Base-by-base conservation (phyloP, 2,329 filamentous ascomycete genomes). In the Xylaria sp. region DNA sequence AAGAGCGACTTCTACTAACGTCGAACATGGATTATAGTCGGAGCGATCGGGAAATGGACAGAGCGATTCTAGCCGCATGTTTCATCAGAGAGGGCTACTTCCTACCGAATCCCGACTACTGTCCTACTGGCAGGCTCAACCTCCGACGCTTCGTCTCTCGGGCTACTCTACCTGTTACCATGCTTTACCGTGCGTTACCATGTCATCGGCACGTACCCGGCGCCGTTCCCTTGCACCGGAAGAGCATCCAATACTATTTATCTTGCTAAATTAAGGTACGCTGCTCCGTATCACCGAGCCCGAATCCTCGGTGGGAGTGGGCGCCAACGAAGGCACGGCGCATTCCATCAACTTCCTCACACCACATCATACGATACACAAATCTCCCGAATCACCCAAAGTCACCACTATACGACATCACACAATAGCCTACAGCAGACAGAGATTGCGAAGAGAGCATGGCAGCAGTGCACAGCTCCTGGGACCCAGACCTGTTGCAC, bases 401-500 rank as follows among this genome's bases (percentile, higher is more conserved):
- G 46, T 55, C 28, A 41, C 12, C 10, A 9, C 28, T 55, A n/a
- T 13, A 31, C n/a, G 43, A 51, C 10, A 56, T 20, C 43, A 10
- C 23, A 9, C 54, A 23, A 18, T 54, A 7, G 55, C 15, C 36
- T 39, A 3, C 10, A 5, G 20, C 31, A 5, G 15, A 25, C 12
- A 46, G 28, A 49, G 20, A 36, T 7, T 41, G 6, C 8, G 20
- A 23, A 65, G 56, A 54, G 28, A 49, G 25, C 10, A 9, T 12
- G 10, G n/a, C 23, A n/a, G 36, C 36, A 8, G 39, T 36, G 36
- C 31, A 41, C 4, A 25, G 7, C 41, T 51, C 25, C 61, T 36
- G 51, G 56, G 23, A 52, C 43, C n/a, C 23, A 28, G 41, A 49
- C 33, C 28, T n/a, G 59, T 61, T 39, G 66, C 51, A 65, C 66